Base-by-base conservation (phyloP, 805 yeast genomes). In the Lachancea lanzarotensis region DNA sequence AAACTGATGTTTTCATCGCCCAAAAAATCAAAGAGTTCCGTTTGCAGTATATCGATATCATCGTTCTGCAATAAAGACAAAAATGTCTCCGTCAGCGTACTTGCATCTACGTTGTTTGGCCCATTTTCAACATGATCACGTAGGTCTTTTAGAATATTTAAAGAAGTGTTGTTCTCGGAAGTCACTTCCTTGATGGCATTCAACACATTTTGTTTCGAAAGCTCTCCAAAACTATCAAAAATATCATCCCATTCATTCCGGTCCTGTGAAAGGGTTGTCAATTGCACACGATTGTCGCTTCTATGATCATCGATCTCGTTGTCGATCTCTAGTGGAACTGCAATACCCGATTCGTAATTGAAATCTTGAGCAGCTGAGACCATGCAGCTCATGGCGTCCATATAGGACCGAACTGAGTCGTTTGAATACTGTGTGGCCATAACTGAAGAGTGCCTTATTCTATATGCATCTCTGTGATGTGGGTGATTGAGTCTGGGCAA, bases 1-100 rank as follows among this genome's bases (percentile, higher is more conserved):
- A 90, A 64, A 43, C 88, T 96, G 49, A 93, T 74, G 57, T 87
- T 84, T 20, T 88, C 96, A 53, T 80, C 84, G 0, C 98, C 98
- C 1, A 93, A 62, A 7, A 86, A 70, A 60, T 89, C 96, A 48
- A 87, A 79, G 35, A 93, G 65, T 6, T 77, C 67, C 5, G 85
- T 79, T 56, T 90, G 96, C 11, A 85, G 56, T 32, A 76, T 79
- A 30, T 77, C 84, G 9, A 34, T 7, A 22, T 31, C 26, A 12
- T 35, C 79, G 82, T 9, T 72, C 9, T 64, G 54, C 3, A 60
- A 40, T 4, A 53, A 54, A 40, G 37, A 66, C 48, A 47, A 45
- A 42, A 57, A 56, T 48, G 63, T 59, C 27, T 62, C 62, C 17
- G 56, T 42, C 25, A 60, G 56, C 22, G 56, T 68, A 30, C 68